Base-by-base conservation (phyloP, 768 basidiomycete genomes). In the Hortiboletus campestris region DNA sequence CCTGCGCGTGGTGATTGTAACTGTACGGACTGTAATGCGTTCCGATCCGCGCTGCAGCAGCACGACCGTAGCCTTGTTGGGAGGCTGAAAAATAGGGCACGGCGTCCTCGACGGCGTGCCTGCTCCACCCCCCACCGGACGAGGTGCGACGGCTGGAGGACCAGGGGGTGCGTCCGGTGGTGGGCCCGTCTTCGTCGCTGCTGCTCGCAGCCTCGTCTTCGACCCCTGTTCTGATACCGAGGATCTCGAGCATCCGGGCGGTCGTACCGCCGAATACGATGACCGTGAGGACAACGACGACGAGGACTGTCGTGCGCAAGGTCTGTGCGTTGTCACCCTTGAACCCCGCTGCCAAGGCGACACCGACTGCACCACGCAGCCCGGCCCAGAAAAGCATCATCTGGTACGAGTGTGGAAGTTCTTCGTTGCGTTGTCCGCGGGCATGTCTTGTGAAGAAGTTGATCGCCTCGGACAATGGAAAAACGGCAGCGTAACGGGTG, bases 381-480 rank as follows among this genome's bases (percentile, higher is more conserved):
- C 96, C 96, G 1, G 96, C 96, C 97, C 96, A 99, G 74, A 98
- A 98, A 16, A 98, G 76, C 94, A 98, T 97, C 92, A 98, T 96
- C 65, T 98, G 95, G 67, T 99, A 98, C 12, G 94, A 94, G 71
- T 98, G 95, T 1, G 97, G 95, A 6, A 99, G 76, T 63, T 98
- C 95, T 61, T 97, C 95, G 22, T 80, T 75, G 40, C 94, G 83
- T 65, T 94, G 91, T 1, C 94, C 94, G 1, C 92, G 84, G 3
- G 83, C 86, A 57, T 95, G 90, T 29, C 77, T 78, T 63, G 86
- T 89, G 79, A 98, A 86, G 61, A 97, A 80, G 76, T 99, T 99
- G 84, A 99, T 97, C 28, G 83, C 82, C 63, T 95, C 91, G 4
- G 94, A 92, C 17, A 98, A 80, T 2, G 96, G 96, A 79, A 98